Base-by-base conservation (phyloP, 2,329 filamentous ascomycete species). In the Penicillium italicum region DNA sequence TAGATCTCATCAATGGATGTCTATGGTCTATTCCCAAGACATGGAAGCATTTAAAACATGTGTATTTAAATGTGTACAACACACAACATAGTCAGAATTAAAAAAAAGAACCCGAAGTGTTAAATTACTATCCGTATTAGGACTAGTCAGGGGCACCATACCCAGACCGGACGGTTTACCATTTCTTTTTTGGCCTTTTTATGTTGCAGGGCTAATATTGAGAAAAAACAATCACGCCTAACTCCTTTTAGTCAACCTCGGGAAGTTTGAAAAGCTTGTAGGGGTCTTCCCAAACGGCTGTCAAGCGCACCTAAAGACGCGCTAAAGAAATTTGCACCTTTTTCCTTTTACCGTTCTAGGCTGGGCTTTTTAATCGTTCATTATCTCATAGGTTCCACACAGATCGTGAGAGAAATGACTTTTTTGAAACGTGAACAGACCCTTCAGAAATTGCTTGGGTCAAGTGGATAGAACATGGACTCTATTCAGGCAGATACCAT, bases 121-220 rank as follows among this genome's bases (percentile, higher is more conserved):
- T 30, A 37, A 18, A 50, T 51, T 50, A 51, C 6, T n/a, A n/a
- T 51, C 57, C 56, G 1, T 3, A 45, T 53, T 45, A 18, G 55
- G 55, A 46, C 58, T 63, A 63, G 62, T 64, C 62, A 64, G 61
- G 62, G 62, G 60, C 30, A 59, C 47, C 12, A 24, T 24, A 20
- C 18, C 42, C 46, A 18, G 48, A 41, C 33, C 20, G 46, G 20
- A 9, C 24, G 24, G 24, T 24, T 24, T 3, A 24, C 24, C 5
- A 24, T 24, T 24, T 24, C 24, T 24, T 24, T 24, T 24, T 24
- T 24, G 3, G 3, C 24, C 24, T 24, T 5, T 24, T 5, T 36
- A n/a, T n/a, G n/a, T n/a, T n/a, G n/a, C n/a, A 41, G 38, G 38
- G 44, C 22, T 36, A 31, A 36, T 36, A 24, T 33, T 24, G 5